A percentile compares a stretch with the other conserved stretches of the same genome.
Evolutionary conservation across 2,329 filamentous ascomycete species (phyloP).

Genomic region (Colletotrichum sp.): DNA sequence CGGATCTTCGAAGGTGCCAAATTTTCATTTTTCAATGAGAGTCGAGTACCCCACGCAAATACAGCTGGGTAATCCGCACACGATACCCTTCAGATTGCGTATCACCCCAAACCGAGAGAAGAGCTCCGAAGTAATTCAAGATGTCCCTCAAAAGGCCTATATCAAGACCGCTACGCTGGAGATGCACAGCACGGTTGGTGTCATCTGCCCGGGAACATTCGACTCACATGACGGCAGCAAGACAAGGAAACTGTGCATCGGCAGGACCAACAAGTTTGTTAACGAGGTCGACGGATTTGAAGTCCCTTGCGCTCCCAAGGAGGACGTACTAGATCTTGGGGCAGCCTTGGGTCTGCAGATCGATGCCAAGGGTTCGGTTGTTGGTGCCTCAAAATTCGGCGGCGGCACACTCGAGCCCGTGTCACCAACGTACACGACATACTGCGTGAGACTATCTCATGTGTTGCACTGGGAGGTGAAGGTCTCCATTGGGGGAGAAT

Average conservation of each 20-base stretch:
- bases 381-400: neutral
- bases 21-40: slow-evolving; percentile 28
- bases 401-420: neutral
- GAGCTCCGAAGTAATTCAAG: slow-evolving; percentile 20
- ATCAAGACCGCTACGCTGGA: slow-evolving; percentile 21
- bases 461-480: neutral
- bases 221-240: neutral
- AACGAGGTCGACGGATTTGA: neutral
- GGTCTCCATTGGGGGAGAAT: neutral
- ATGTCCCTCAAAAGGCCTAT: slow-evolving; percentile 13
- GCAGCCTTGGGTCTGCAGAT: neutral
- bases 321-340: neutral
- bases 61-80: slow-evolving; percentile 29
- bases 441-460: neutral
- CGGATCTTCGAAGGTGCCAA: slow-evolving; percentile 35
- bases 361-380: neutral
- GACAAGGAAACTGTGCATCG: neutral
- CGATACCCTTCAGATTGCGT: slow-evolving; percentile 25
- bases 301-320: neutral
- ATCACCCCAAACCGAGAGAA: slow-evolving; percentile 13
- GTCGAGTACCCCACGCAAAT: slow-evolving; percentile 30
- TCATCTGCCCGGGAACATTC: slow-evolving; percentile 18
- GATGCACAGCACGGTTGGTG: slow-evolving; percentile 16
- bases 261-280: neutral
- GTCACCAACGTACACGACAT: neutral